phyloP scores from a whole-genome alignment of 345 rosid species.

The Fremontodendron californicum region DNA sequence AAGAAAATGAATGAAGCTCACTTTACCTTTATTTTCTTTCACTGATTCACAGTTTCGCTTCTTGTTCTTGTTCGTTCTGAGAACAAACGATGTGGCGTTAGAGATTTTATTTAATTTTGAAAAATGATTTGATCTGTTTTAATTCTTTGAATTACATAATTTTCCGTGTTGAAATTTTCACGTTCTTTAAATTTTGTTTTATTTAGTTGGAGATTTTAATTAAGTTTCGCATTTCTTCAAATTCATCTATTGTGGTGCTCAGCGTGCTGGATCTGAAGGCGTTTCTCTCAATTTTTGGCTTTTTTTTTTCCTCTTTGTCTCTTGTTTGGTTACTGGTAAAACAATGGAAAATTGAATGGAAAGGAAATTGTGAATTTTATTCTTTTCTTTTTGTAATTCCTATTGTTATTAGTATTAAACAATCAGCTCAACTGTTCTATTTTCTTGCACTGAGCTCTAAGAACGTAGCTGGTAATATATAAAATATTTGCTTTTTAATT shows the following conservation, averaged over 20 bases:
- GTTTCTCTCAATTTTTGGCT: background rate
- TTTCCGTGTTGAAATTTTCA: background rate
- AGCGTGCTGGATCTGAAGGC: conserved; percentile 19
- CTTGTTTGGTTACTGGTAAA: background rate
- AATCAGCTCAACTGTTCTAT: background rate
- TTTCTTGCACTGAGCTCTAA: background rate
- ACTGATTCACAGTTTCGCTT: background rate
- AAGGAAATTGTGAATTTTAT: background rate
- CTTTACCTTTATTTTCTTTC: background rate
- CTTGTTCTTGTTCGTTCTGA: background rate
- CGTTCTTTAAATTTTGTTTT: background rate
- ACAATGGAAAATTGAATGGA: background rate
- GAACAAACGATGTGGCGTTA: background rate
- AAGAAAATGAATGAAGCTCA: background rate
- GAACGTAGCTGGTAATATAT: background rate
- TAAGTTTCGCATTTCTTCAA: background rate
- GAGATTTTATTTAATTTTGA: background rate
- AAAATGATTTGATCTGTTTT: background rate
- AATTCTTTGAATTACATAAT: background rate
- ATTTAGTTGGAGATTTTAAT: background rate
- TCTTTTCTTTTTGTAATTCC: background rate
- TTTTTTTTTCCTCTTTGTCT: background rate
- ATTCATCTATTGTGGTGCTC: background rate
- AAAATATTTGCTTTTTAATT: background rate
- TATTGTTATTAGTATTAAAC: background rate